Evolutionary conservation across 805 yeast genomes (phyloP).

Genomic region (Starmera pachycereana): DNA sequence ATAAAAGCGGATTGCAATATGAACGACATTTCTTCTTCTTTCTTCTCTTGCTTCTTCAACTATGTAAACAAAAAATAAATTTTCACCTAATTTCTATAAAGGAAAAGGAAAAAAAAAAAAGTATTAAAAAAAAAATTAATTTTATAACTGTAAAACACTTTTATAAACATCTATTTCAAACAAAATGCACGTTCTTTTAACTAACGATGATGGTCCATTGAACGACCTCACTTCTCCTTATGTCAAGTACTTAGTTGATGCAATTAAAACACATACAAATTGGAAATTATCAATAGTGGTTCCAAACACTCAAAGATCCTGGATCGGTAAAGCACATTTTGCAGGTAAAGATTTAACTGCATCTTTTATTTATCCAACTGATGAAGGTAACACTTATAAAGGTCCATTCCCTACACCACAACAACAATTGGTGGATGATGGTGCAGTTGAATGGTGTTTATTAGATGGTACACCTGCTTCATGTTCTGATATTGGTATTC

Average conservation of each 20-base stretch:
- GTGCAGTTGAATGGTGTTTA: conserved; percentile 71
- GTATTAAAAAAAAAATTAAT: too few relatives aligned
- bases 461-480: conserved; percentile 95
- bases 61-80: too few relatives aligned
- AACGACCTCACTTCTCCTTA: conserved; percentile 74
- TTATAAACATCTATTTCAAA: too few relatives aligned
- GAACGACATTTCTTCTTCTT: conserved; percentile 40
- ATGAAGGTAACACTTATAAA: conserved; percentile 39
- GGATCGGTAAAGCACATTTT: conserved; percentile 97
- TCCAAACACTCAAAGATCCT: conserved; percentile 76
- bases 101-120: too few relatives aligned
- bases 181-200: conserved; percentile 26
- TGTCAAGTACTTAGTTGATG: conserved; percentile 69
- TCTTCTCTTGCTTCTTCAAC: background rate
- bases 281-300: conserved; percentile 83
- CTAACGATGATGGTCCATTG: conserved; percentile 96
- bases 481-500: conserved; percentile 82
- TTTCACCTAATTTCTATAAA: too few relatives aligned
- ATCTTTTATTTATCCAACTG: conserved; percentile 52
- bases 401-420: conserved; percentile 62
- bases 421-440: conserved; percentile 18
- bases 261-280: conserved; percentile 50
- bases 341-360: conserved; percentile 61
- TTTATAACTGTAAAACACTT: too few relatives aligned
- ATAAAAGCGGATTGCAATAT: conserved; percentile 37